These are phyloP conservation scores for Scutellaria barbata DNA, from an alignment of 257 asterid genomes.

Conservation along the genomic window DNA sequence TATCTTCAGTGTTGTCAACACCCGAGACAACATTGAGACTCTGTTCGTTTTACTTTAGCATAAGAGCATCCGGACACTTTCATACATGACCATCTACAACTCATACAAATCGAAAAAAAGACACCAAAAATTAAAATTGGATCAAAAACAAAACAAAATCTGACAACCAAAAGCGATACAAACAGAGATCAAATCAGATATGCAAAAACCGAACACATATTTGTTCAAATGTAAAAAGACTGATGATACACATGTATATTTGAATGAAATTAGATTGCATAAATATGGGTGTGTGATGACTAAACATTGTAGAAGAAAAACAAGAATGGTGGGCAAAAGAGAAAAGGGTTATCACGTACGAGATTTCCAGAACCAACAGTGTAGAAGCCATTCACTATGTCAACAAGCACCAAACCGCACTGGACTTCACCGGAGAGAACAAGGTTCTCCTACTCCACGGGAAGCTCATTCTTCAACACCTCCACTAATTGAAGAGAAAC, in stretches of 20 bases:
- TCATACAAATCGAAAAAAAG: neutral
- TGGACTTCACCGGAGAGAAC: slow-evolving; percentile 58
- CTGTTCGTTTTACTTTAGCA: too few species aligned
- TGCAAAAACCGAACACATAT: too few species aligned
- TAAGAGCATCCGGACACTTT: too few species aligned
- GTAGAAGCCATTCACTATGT: slow-evolving; percentile 91
- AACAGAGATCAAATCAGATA: neutral
- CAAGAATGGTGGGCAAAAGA: neutral
- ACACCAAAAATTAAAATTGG: neutral
- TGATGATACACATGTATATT: too few species aligned
- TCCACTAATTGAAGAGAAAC: slow-evolving; percentile 40
- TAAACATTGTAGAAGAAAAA: neutral
- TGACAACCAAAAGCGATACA: neutral
- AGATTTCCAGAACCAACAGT: slow-evolving; percentile 90
- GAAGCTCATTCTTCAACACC: slow-evolving; percentile 57
- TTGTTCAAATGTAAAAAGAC: neutral
- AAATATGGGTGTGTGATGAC: neutral
- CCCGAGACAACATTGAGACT: too few species aligned
- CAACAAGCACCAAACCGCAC: slow-evolving; percentile 84
- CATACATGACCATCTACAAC: slow-evolving; percentile 12
- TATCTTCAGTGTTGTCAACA: too few species aligned
- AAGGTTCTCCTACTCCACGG: slow-evolving; percentile 58
- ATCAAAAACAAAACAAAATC: slow-evolving; percentile 1
- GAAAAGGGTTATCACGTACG: slow-evolving; percentile 54
- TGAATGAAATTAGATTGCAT: neutral